Base-by-base conservation (phyloP, 2,329 filamentous ascomycete species). In the Davidsoniella virescens region DNA sequence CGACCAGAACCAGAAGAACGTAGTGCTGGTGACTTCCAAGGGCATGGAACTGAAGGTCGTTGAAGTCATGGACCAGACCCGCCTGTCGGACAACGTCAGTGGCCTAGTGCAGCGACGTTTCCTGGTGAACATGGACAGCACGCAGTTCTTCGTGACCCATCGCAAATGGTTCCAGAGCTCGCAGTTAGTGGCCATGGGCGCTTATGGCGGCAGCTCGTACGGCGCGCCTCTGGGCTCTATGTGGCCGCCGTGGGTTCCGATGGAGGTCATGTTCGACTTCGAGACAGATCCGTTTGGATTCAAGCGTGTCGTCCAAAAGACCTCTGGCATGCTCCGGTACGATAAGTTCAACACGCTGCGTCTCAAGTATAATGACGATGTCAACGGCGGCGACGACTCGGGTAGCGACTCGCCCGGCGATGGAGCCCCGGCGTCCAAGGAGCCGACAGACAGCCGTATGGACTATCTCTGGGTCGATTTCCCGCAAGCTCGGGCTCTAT, bases 211-310 rank as follows among this genome's bases (percentile, higher is more conserved):
- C 49, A 94, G 90, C 64, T 82, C 80, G 53, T 98, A 98, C 60
- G 93, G 93, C 37, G 82, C 87, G 26, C 79, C 85, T 39, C 73
- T 76, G 36, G 87, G 87, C 8, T 86, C 87, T 2, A 80, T 85
- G 14, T 99, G 93, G 92, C 92, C 92, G 9, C 92, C 92, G 0
- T 99, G 92, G 92, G 86, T 96, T 44, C 92, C 92, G 0, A 82
- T 98, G 68, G 92, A 99, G 65, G 86, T 94, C 58, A 95, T 98
- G 82, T 95, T 94, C 59, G 88, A 96, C 64, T 98, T 95, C 64
- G 72, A 90, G 56, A 75, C 84, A 5, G 88, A 94, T 63, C 90
- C 92, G 0, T 94, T 94, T 60, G 92, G 93, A n/a, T 98, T 98
- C 70, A 90, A 90, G 62, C 80, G 92, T 54, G 88, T 98, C 26